Evolutionary conservation across 306 rosid species (phyloP), one percentile per base, ranked within the genome.

Genomic region (Phaseolus lunatus): DNA sequence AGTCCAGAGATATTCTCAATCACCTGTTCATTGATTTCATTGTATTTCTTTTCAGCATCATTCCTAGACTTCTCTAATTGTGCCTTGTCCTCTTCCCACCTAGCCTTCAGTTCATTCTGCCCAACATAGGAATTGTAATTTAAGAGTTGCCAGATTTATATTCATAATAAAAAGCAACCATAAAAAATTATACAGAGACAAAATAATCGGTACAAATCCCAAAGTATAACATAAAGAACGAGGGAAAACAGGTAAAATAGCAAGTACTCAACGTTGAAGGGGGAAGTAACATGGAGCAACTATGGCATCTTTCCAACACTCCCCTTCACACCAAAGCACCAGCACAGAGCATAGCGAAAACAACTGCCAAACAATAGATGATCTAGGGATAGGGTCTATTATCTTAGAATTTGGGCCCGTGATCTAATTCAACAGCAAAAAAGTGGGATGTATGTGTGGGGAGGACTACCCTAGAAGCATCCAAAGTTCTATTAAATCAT

Each of bases 11-110:
- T 19, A 79, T 50, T 65, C 45, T 68, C 26, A 84, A 80, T 45
- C 24, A 95, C 99, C 97, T 95, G 99, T 73, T 95, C 99, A 54
- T 95, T 89, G 65, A 95, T 89, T 82, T 92, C 99, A 50, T 72
- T 67, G 63, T 86, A 92, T 81, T 88, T 91, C 86, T 80, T 88
- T 79, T 90, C 97, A 43, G 97, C 90, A 77, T 84, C 87, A 82
- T 53, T 85, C 81, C 80, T 89, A 6, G 87, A 82, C 72, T 79
- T 90, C 82, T 86, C 91, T 4, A 90, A 67, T 15, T 64, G 50
- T 54, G 72, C 84, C 85, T 86, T 90, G 75, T 86, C 97, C 72
- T 76, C 86, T 81, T 86, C 88, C 97, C 94, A 89, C 80, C 83
- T 95, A 43, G 86, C 84, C 85, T 88, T 95, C 29, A 92, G 84